Evolutionary conservation across 2,329 filamentous ascomycete genomes (phyloP), one percentile per base, ranked within the genome.

Genomic region (Drechslerella coelobrocha): DNA sequence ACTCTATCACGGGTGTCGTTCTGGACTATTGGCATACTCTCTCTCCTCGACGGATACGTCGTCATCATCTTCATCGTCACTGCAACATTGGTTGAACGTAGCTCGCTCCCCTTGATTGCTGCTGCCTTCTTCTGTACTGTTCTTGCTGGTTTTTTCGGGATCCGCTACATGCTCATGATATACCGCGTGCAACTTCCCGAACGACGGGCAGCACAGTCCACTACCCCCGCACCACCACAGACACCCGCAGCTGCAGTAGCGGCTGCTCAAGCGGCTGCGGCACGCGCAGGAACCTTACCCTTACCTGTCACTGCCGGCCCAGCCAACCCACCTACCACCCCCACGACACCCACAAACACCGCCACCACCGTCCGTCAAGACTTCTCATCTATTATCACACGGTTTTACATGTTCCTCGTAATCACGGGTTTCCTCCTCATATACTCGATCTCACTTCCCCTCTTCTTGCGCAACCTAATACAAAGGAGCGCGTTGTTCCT

Each of bases 1-100:
- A 89, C 86, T 1, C 81, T 88, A 74, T 86, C 85, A 2, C 82
- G 87, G 17, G 83, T 89, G 74, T 89, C 86, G 77, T 86, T 89
- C 76, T 83, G 83, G 76, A 88, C 86, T 0, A 81, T 84, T 23
- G 82, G 82, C 54, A 82, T 84, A 73, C 88, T 89, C 84, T 79
- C 87, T 29, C 80, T 88, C 63, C 84, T 84, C 14, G 87, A 89
- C 74, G 85, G 84, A 9, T 76, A 76, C 59, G 72, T 73, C 27
- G 74, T 74, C 31, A 73, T 75, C 24, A 73, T 73, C 7, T 76
- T 76, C 51, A 68, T 76, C 19, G 68, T 73, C 9, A 74, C 73
- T 6, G 68, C 73, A 47, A 69, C 75, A 10, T 55, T 75, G 24
- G 63, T 76, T 29, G 75, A 71, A 61, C 72, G 31, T 57, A 73